Evolutionary conservation across 2,329 filamentous ascomycete genomes (phyloP).

Genomic region (Graphilbum fragrans): DNA sequence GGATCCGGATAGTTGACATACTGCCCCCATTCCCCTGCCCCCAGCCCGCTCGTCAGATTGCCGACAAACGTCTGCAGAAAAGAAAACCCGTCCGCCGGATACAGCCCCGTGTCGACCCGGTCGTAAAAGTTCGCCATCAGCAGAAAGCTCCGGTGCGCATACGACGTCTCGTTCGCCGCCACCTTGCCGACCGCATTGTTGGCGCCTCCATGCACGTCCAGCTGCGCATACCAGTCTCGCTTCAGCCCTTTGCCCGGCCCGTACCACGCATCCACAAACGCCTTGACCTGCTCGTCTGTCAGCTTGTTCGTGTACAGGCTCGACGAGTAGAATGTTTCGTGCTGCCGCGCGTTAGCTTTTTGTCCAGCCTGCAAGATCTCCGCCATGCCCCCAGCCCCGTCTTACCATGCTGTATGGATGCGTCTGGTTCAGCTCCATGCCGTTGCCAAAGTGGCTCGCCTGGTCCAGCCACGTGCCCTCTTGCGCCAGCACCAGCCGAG

Average conservation of each 20-base stretch:
- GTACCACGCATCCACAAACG: conserved; percentile 28
- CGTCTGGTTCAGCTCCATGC: conserved; percentile 17
- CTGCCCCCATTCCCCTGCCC: conserved; percentile 21
- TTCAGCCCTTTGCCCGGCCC: conserved; percentile 21
- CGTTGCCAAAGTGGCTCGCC: conserved; percentile 19
- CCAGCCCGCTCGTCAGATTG: conserved; percentile 18
- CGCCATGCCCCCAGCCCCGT: neutral
- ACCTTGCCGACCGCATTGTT: conserved; percentile 22
- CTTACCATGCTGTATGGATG: conserved; percentile 16
- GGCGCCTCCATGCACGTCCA: conserved; percentile 28
- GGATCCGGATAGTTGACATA: conserved; percentile 30
- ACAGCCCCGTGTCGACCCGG: conserved; percentile 18
- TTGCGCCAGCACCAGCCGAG: conserved; percentile 18
- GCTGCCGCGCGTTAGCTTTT: too few species aligned
- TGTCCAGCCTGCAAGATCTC: too few species aligned
- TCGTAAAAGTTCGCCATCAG: conserved; percentile 38
- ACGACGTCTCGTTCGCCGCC: conserved; percentile 20
- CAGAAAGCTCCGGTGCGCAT: conserved; percentile 31
- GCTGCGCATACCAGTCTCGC: conserved; percentile 27
- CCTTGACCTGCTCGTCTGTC: conserved; percentile 19
- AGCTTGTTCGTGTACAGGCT: conserved; percentile 26
- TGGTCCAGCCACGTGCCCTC: conserved; percentile 19
- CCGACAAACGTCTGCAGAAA: conserved; percentile 21
- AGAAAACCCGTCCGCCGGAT: conserved; percentile 20
- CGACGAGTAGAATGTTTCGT: conserved; percentile 29